Evolutionary conservation across 768 basidiomycete species (phyloP).

Genomic region (Calocybe indica): DNA sequence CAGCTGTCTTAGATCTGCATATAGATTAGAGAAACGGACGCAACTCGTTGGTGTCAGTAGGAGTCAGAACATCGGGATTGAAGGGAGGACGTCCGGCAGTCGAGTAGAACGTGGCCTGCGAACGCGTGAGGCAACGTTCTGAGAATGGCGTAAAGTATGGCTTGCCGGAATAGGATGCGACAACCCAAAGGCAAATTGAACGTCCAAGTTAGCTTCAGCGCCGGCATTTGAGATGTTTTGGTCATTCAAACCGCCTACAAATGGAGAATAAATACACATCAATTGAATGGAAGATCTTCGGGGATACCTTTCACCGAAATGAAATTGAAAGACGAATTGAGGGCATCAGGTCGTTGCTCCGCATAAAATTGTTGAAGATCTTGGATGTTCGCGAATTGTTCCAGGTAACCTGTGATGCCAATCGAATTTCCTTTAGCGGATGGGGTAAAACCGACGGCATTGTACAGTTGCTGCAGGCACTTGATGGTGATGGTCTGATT

Average conservation of each 20-base stretch:
- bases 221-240: slow-evolving; percentile 48
- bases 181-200: slow-evolving; percentile 57
- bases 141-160: neutral
- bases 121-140: neutral
- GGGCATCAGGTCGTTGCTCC: slow-evolving; percentile 38
- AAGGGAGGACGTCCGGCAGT: slow-evolving; percentile 60
- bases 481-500: slow-evolving; percentile 41
- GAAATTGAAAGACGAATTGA: slow-evolving; percentile 43
- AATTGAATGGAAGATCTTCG: neutral
- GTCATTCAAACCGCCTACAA: slow-evolving; percentile 49
- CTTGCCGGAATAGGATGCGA: slow-evolving; percentile 48
- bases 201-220: slow-evolving; percentile 56
- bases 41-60: slow-evolving; percentile 33
- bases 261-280: slow-evolving; percentile 7
- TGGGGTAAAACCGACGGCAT: slow-evolving; percentile 39
- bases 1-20: too few relatives aligned
- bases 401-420: slow-evolving; percentile 48
- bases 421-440: slow-evolving; percentile 39
- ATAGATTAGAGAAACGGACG: too few relatives aligned
- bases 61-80: slow-evolving; percentile 35
- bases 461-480: slow-evolving; percentile 51
- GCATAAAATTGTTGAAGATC: slow-evolving; percentile 47
- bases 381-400: slow-evolving; percentile 42
- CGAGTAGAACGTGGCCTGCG: slow-evolving; percentile 47
- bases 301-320: slow-evolving; percentile 48